Percentiles rank a stretch among this genome's conserved stretches.
These are phyloP conservation scores for Rhododendron griersonianum DNA, from an alignment of 148 eudicot species.

Conservation along the genomic window DNA sequence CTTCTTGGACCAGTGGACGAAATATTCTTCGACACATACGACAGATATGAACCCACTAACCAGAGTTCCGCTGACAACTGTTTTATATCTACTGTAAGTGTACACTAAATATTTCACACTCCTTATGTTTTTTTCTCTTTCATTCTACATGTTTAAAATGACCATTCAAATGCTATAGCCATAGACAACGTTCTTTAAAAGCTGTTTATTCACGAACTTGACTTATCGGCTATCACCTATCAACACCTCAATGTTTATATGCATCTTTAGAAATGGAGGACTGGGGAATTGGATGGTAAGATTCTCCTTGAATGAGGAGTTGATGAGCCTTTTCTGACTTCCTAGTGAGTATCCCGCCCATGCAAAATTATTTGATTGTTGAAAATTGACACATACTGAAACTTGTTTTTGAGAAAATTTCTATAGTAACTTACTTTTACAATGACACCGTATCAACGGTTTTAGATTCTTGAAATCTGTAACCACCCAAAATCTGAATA, in stretches of 20 bases:
- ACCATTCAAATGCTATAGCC: not conserved
- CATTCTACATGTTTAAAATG: not conserved
- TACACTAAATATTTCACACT: not conserved
- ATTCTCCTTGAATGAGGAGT: not conserved
- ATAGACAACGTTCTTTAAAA: not conserved
- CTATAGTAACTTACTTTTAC: not conserved
- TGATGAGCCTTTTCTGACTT: not conserved
- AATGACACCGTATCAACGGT: not conserved
- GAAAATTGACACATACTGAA: not conserved
- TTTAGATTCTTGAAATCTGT: not conserved
- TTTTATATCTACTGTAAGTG: conserved; percentile 81
- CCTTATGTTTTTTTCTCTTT: not conserved
- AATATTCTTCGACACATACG: conserved; percentile 79
- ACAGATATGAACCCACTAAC: conserved; percentile 76
- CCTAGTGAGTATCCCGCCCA: not conserved
- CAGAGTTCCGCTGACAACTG: conserved; percentile 51
- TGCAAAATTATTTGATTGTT: not conserved
- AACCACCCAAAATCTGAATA: not conserved
- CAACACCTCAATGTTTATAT: too few species aligned
- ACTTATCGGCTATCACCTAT: not conserved
- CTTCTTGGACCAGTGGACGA: conserved; percentile 92
- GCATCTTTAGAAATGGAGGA: not conserved
- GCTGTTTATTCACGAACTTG: not conserved
- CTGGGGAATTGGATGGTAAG: not conserved
- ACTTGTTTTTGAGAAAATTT: not conserved